Evolutionary conservation across 768 basidiomycete genomes (phyloP).

Genomic region (Mycena vitilis): DNA sequence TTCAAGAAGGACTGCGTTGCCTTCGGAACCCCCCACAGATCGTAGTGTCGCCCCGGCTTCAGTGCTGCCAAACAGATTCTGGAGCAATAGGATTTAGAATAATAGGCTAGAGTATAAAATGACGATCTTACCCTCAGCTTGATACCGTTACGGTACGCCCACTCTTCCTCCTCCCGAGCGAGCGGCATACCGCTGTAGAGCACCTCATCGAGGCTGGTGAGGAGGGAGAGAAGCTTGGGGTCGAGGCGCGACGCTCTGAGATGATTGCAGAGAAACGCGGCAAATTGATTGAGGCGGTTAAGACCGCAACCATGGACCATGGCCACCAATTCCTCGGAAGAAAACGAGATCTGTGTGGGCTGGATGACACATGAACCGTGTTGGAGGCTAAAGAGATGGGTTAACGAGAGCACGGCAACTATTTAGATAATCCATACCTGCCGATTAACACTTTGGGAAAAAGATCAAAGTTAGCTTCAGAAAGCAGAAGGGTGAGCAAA

Average conservation of each 20-base stretch:
- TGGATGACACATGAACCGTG: constrained; percentile 71
- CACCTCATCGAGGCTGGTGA: constrained; percentile 60
- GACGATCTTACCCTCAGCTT: constrained; percentile 53
- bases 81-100: constrained; percentile 33
- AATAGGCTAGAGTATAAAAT: constrained; percentile 28
- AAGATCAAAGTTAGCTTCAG: constrained; percentile 35
- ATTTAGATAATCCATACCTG: constrained; percentile 33
- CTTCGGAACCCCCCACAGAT: constrained; percentile 53
- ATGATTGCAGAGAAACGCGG: constrained; percentile 63
- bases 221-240: constrained; percentile 57
- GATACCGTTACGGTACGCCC: constrained; percentile 58
- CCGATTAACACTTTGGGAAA: constrained; percentile 29
- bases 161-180: constrained; percentile 62
- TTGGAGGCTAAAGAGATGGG: constrained; percentile 63
- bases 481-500: constrained; percentile 35
- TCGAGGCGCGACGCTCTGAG: constrained; percentile 58
- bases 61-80: constrained; percentile 70
- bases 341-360: constrained; percentile 65
- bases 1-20: constrained; percentile 51
- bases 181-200: constrained; percentile 66
- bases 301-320: constrained; percentile 65
- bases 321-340: constrained; percentile 62
- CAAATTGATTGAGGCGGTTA: constrained; percentile 68
- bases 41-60: constrained; percentile 66
- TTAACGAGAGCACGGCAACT: constrained; percentile 28